Base-by-base conservation (phyloP, 495 filamentous ascomycete genomes). In the Xylaria flabelliformis region DNA sequence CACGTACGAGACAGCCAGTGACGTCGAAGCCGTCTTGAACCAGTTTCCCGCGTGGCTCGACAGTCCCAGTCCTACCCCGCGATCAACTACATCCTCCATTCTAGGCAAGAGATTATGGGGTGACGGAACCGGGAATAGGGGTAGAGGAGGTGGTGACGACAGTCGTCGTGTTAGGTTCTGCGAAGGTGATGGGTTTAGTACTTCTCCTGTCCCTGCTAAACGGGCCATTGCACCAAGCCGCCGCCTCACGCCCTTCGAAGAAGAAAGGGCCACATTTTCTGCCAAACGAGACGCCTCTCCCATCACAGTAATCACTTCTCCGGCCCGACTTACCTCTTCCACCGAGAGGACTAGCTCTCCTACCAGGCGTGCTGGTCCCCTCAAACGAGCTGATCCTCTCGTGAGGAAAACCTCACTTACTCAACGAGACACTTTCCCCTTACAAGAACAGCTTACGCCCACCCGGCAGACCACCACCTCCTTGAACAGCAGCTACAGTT, bases 1-100 rank as follows among this genome's bases (percentile, higher is more conserved):
- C 24, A 32, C 46, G 17, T 32, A 66, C 32, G 64, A 66, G 46
- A 66, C 64, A 19, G 64, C 64, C 5, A 66, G 64, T 32, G 64
- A 66, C 24, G 64, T 66, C 32, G 64, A 66, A 10, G 64, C 46
- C 8, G 64, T 66, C 26, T 32, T 66, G n/a, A 51, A 53, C 39
- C 64, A 66, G 39, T 53, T 51, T 32, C 64, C 64, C 12, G 32
- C 26, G 24, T 66, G 44, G 44, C 46, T 66, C n/a, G 64, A 66
- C 24, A 53, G 64, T 39, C 64, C 64, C 39, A 66, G 46, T 53
- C 64, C 64, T 34, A 48, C 21, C 39, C 48, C 62, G 34, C 58
- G 19, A 13, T 8, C 58, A 19, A n/a, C 19, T n/a, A 10, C 9
- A 3, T 36, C 58, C 8, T 34, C 58, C 39, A 21, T 21, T 24